Percentiles rank a stretch among this genome's conserved stretches.
phyloP scores from a whole-genome alignment of 2,329 filamentous ascomycete genomes.

The Scleromitrula shiraiana region DNA sequence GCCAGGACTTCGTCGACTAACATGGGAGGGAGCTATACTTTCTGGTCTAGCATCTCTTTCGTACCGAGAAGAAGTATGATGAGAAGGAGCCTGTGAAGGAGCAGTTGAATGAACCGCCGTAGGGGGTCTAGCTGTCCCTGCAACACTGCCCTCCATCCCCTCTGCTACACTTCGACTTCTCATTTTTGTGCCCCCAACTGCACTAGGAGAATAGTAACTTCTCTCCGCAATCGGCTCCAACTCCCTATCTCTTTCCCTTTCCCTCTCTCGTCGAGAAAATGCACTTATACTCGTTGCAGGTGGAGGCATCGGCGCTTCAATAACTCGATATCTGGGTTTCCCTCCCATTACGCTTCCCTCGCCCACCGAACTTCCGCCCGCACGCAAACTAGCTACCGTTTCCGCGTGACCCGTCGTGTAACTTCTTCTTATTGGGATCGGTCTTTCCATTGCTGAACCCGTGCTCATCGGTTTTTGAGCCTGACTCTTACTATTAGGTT shows the following conservation, averaged over 20 bases:
- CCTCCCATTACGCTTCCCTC: too few species aligned
- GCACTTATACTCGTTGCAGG: neutral
- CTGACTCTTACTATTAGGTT: neutral
- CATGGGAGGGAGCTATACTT: neutral
- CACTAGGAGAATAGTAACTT: neutral
- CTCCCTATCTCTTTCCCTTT: slow-evolving; percentile 3
- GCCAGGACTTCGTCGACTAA: too few species aligned
- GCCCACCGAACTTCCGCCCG: neutral
- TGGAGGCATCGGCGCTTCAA: slow-evolving; percentile 6
- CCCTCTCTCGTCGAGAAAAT: slow-evolving; percentile 4
- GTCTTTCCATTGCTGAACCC: too few species aligned
- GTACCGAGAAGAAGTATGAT: too few species aligned
- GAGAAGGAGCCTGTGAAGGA: neutral
- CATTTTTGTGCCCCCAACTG: neutral
- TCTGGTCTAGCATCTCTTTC: too few species aligned
- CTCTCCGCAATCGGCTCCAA: neutral
- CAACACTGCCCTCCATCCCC: neutral
- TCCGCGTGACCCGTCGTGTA: slow-evolving; percentile 5
- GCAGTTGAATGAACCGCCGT: neutral
- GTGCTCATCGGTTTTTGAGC: neutral
- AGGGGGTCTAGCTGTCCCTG: slow-evolving; percentile 2
- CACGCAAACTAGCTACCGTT: slow-evolving; percentile 1
- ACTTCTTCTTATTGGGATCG: neutral
- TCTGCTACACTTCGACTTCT: neutral
- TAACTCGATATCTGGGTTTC: slow-evolving; percentile 3